phyloP scores from a whole-genome alignment of 2,329 filamentous ascomycete genomes.

The Gremmenia infestans region DNA sequence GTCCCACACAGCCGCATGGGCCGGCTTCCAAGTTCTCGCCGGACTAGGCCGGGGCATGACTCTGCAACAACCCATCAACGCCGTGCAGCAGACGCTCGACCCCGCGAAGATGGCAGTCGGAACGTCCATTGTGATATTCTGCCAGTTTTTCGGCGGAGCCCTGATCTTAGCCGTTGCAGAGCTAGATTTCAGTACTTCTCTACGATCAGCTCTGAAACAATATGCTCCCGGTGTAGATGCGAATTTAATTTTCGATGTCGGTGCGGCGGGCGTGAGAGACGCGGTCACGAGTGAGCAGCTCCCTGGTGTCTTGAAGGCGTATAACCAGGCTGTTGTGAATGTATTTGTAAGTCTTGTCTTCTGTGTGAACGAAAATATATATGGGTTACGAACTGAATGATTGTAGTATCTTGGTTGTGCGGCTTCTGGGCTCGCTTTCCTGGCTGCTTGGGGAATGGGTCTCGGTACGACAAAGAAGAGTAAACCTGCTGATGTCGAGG shows the following conservation, averaged over 20 bases:
- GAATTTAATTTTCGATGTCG: constrained; percentile 35
- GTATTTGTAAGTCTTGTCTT: constrained; percentile 10
- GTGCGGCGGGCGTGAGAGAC: constrained; percentile 34
- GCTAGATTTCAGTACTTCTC: constrained; percentile 26
- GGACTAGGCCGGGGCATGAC: constrained; percentile 21
- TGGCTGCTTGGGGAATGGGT: constrained; percentile 12
- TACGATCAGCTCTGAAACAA: constrained; percentile 27
- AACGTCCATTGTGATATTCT: constrained; percentile 33
- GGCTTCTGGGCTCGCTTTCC: constrained; percentile 6
- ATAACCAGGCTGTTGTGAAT: constrained; percentile 31
- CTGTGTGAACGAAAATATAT: neutral
- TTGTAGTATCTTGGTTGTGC: constrained; percentile 12
- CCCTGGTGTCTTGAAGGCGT: constrained; percentile 36
- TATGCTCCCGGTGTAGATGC: constrained; percentile 33
- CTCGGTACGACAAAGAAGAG: too few relatives aligned
- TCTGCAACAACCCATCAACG: constrained; percentile 28
- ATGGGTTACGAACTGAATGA: neutral
- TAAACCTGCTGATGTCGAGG: too few relatives aligned
- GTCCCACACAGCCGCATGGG: constrained; percentile 15
- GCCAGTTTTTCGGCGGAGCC: constrained; percentile 30
- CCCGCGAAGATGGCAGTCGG: constrained; percentile 29
- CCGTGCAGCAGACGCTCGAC: constrained; percentile 31
- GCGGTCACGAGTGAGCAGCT: constrained; percentile 33
- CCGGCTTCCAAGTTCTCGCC: constrained; percentile 23
- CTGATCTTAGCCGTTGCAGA: constrained; percentile 30